Percentiles rank a stretch among this genome's conserved stretches.
These are phyloP conservation scores for Debaryomycetaceae sp. DNA, from an alignment of 1,139 yeast species.

Conservation along the genomic window DNA sequence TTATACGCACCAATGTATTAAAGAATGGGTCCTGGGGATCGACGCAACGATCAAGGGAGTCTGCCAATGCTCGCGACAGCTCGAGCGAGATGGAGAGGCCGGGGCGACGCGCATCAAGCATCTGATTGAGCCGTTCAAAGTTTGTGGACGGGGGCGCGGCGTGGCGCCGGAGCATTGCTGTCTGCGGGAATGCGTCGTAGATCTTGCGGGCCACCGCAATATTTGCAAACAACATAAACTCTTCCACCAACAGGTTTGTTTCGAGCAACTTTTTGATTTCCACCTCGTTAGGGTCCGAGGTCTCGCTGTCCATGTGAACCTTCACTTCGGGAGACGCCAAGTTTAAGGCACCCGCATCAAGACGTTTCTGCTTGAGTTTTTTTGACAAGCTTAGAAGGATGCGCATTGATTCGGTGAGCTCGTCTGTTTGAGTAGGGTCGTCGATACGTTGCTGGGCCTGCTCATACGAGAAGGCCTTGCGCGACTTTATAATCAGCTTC, in stretches of 20 bases:
- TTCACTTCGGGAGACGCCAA: conserved; percentile 97
- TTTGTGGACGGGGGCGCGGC: conserved; percentile 93
- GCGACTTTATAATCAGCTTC: conserved; percentile 81
- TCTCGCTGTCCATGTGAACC: conserved; percentile 94
- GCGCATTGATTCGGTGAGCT: conserved; percentile 83
- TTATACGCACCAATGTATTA: conserved; percentile 86
- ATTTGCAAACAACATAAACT: conserved; percentile 95
- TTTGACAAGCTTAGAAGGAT: conserved; percentile 67
- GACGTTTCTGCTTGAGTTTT: conserved; percentile 70
- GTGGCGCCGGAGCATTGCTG: conserved; percentile 96
- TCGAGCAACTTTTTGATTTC: conserved; percentile 82
- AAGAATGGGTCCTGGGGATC: conserved; percentile 82
- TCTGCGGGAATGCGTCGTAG: conserved; percentile 88
- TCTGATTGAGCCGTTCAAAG: conserved; percentile 81
- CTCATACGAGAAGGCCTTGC: conserved; percentile 93
- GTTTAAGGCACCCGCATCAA: conserved; percentile 94
- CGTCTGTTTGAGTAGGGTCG: conserved; percentile 67
- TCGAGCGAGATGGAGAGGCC: conserved; percentile 71
- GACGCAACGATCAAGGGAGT: conserved; percentile 78
- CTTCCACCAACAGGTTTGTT: conserved; percentile 94
- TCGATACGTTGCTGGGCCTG: conserved; percentile 89
- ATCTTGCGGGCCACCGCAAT: conserved; percentile 91
- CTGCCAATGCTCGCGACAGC: conserved; percentile 86
- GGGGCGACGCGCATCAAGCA: conserved; percentile 70
- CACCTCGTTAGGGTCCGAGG: conserved; percentile 93